Evolutionary conservation across 257 asterid species (phyloP).

Genomic region (Solanum dulcamara): DNA sequence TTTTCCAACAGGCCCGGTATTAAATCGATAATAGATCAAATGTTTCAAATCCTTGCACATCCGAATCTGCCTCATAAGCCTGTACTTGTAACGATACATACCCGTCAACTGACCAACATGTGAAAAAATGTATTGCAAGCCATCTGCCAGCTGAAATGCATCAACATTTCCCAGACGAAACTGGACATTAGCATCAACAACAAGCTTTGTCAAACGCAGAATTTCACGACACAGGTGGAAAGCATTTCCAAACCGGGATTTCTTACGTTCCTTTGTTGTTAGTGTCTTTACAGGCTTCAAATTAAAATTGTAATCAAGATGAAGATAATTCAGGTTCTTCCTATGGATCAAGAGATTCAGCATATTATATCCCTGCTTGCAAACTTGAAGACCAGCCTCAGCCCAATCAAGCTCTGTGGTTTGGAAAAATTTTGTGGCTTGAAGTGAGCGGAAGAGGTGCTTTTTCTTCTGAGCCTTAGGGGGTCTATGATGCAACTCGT

Average conservation of each 20-base stretch:
- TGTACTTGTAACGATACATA: conserved; percentile 93
- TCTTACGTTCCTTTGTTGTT: conserved; percentile 94
- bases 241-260: conserved; percentile 96
- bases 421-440: conserved; percentile 93
- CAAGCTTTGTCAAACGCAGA: conserved; percentile 90
- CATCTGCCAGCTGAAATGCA: conserved; percentile 99
- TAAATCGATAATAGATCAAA: conserved; percentile 89
- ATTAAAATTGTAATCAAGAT: conserved; percentile 92
- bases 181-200: conserved; percentile 97
- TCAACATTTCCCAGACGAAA: conserved; percentile 97
- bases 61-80: conserved; percentile 98
- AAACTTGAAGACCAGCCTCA: conserved; percentile 97
- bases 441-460: conserved; percentile 85
- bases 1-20: conserved; percentile 98
- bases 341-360: conserved; percentile 89
- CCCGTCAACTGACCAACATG: conserved; percentile 99
- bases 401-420: conserved; percentile 99
- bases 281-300: conserved; percentile 98
- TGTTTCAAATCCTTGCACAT: conserved; percentile 99
- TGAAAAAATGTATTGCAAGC: conserved; percentile 89
- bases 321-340: conserved; percentile 87
- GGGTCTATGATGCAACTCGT: conserved; percentile 97
- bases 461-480: conserved; percentile 99
- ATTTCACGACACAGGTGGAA: conserved; percentile 99
- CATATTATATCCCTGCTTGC: conserved; percentile 99